Evolutionary conservation across 169 alveolate species (phyloP).

Genomic region (Eimeria sp.): DNA sequence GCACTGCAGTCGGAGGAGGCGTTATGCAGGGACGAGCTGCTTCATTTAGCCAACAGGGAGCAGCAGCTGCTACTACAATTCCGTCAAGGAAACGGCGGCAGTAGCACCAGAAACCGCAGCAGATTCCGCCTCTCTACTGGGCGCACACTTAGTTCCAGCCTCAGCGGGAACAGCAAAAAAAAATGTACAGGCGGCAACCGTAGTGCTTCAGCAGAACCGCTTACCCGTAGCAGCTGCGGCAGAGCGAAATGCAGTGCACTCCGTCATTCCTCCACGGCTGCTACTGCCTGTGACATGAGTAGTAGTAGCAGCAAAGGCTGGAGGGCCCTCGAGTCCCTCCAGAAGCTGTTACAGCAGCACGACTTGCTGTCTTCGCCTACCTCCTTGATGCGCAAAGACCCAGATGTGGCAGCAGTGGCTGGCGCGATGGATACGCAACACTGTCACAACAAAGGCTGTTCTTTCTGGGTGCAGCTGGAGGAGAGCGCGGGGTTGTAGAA

Average conservation of each 20-base stretch:
- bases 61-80: background rate
- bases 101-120: slow-evolving; percentile 29
- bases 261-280: background rate
- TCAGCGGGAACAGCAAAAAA: slow-evolving; percentile 20
- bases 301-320: slow-evolving; percentile 4
- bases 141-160: background rate
- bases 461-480: slow-evolving; percentile 42
- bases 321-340: slow-evolving; percentile 39
- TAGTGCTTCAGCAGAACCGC: slow-evolving; percentile 57
- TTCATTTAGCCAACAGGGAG: background rate
- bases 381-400: background rate
- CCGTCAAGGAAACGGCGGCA: background rate
- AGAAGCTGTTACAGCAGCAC: slow-evolving; percentile 42
- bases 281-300: background rate
- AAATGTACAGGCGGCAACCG: background rate
- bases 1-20: slow-evolving; percentile 41
- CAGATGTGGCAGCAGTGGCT: slow-evolving; percentile 4
- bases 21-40: slow-evolving; percentile 6
- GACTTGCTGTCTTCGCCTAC: background rate
- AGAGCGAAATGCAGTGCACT: background rate
- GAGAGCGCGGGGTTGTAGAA: slow-evolving; percentile 6
- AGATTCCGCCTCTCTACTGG: background rate
- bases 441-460: slow-evolving; percentile 19
- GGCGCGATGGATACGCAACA: background rate
- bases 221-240: slow-evolving; percentile 26